Evolutionary conservation across 176 grass and related monocot species (phyloP), one percentile per base, ranked within the genome.

Genomic region (Sorghum bicolor): DNA sequence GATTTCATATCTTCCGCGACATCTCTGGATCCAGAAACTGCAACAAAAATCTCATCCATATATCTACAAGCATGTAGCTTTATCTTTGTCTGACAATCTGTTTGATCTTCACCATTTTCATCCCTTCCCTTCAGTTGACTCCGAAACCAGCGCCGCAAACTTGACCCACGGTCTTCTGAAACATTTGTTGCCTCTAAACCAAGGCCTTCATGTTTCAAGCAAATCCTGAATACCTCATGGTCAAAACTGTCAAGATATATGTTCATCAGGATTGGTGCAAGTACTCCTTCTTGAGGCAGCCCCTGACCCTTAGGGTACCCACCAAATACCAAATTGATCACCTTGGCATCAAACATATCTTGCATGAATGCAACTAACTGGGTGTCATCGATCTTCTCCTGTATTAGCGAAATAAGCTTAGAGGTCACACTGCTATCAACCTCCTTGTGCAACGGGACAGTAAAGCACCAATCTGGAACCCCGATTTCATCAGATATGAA

Each of bases 11-110:
- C 78, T 79, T 88, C 75, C 50, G 95, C 90, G 26, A 69, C 47
- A 13, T 91, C 82, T 87, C 87, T 91, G 64, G 91, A 90, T 52
- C 92, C 95, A 37, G 76, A 80, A 87, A 98, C 60, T 75, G 91
- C 95, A 85, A 98, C 53, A 95, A 93, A 94, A 76, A 98, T 92
- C 76, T 95, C 95, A 85, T 98, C 95, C 92, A 94, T 95, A 64
- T 93, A 98, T 86, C 95, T 94, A 69, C 92, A 98, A 76, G 91
- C 80, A n/a, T 87, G 70, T 34, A 98, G 26, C 84, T 63, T 93
- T 76, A 70, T 79, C 72, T 84, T 88, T 62, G 47, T 45, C 70
- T 22, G 72, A 86, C 11, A 40, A 34, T 79, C 71, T 52, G 28
- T 76, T 90, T 69, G 74, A 10, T 85, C 50, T 6, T 60, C 60